Evolutionary conservation across 139 green algal species (phyloP).

Genomic region (Astrephomene gubernaculifera): DNA sequence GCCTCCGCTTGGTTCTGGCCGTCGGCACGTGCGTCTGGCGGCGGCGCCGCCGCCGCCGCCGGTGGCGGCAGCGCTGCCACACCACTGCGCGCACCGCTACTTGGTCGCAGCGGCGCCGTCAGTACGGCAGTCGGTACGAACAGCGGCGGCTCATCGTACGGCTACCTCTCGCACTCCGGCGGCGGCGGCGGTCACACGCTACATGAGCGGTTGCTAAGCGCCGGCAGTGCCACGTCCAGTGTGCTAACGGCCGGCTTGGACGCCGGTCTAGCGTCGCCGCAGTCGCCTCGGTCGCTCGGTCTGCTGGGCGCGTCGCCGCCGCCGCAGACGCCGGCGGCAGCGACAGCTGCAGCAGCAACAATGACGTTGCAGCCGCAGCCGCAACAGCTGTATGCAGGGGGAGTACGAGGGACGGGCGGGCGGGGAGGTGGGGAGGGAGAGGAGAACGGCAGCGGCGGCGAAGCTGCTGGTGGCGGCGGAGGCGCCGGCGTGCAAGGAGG

Average conservation of each 20-base stretch:
- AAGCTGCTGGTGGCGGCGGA: not conserved
- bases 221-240: not conserved
- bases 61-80: not conserved
- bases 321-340: too few relatives aligned
- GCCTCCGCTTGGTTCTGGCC: not conserved
- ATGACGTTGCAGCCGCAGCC: not conserved
- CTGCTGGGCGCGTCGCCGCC: too few relatives aligned
- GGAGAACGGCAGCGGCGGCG: not conserved
- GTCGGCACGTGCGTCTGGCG: too few relatives aligned
- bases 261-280: not conserved
- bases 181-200: too few relatives aligned
- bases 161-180: too few relatives aligned
- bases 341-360: too few relatives aligned
- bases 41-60: not conserved
- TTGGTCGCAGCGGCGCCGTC: too few relatives aligned
- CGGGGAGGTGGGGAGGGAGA: not conserved
- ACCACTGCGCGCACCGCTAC: too few relatives aligned
- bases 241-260: not conserved
- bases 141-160: too few relatives aligned
- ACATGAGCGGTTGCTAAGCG: not conserved
- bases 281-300: not conserved
- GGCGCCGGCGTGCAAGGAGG: too few relatives aligned
- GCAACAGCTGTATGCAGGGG: not conserved
- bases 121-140: too few relatives aligned
- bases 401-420: not conserved